Conservation (phyloP, 2,329 filamentous ascomycete genomes). For the Pyrenochaeta sp. region DNA sequence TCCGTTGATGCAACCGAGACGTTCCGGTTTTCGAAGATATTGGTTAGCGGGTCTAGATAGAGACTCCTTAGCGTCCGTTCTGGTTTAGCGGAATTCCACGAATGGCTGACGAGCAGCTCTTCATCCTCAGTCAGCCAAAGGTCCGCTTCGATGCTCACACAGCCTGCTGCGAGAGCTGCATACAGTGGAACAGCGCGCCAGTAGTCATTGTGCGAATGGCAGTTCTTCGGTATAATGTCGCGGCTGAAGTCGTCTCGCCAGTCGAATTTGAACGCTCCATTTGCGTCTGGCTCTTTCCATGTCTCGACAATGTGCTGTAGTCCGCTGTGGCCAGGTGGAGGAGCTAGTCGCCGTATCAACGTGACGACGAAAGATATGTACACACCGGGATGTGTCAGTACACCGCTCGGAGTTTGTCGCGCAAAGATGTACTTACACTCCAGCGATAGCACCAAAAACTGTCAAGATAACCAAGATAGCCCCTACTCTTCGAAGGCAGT, state of each 20-base stretch:
- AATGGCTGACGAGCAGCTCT: constrained; percentile 42
- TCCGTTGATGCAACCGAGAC: constrained; percentile 23
- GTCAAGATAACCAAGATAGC: constrained; percentile 16
- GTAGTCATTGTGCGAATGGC: constrained; percentile 57
- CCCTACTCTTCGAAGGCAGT: constrained; percentile 9
- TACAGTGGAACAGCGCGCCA: constrained; percentile 52
- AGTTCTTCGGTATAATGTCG: constrained; percentile 46
- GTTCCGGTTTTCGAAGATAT: constrained; percentile 47
- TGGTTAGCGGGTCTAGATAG: constrained; percentile 51
- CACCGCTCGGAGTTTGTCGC: no score
- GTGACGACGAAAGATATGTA: constrained; percentile 33
- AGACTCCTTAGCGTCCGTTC: constrained; percentile 35
- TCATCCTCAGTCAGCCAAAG: constrained; percentile 35
- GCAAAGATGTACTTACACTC: constrained; percentile 17
- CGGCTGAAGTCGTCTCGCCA: constrained; percentile 51
- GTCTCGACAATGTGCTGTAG: constrained; percentile 33
- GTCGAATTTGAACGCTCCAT: constrained; percentile 26
- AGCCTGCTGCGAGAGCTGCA: constrained; percentile 51
- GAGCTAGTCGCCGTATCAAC: constrained; percentile 29
- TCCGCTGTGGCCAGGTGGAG: constrained; percentile 27
- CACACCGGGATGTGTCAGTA: constrained; percentile 24
- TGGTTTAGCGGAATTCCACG: constrained; percentile 23
- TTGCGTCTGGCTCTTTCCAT: constrained; percentile 36
- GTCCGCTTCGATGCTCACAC: constrained; percentile 44
- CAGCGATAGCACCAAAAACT: constrained; percentile 27